Conservation (phyloP, 257 asterid species). For the Solanum pinnatisectum region DNA sequence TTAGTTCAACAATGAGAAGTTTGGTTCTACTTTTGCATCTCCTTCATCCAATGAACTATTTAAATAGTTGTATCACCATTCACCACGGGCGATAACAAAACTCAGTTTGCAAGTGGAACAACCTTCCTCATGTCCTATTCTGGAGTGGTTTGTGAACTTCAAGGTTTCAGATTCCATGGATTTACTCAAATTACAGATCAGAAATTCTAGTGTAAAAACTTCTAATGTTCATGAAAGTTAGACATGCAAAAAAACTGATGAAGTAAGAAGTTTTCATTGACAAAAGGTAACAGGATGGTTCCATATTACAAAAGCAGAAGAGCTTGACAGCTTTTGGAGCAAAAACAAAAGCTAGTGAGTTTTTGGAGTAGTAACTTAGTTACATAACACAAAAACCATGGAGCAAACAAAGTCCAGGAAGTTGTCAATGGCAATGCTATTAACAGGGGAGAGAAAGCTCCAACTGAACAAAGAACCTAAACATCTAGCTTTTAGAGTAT, state of each 20-base stretch:
- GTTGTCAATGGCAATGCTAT: background rate
- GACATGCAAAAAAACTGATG: too few relatives aligned
- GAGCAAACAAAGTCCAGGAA: background rate
- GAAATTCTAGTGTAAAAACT: constrained; percentile 7
- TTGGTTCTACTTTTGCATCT: background rate
- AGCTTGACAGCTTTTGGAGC: too few relatives aligned
- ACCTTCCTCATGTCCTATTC: background rate
- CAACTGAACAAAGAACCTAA: background rate
- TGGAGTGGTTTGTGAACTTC: background rate
- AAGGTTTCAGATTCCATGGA: constrained; percentile 1
- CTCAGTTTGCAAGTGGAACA: background rate
- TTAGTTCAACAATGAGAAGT: background rate
- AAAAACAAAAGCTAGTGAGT: too few relatives aligned
- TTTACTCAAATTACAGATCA: constrained; percentile 1
- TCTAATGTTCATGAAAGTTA: background rate
- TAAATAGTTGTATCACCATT: background rate
- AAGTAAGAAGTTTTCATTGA: too few relatives aligned
- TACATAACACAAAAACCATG: too few relatives aligned
- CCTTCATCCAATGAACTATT: background rate
- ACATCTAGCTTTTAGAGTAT: too few relatives aligned
- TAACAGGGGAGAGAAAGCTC: background rate
- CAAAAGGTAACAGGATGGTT: too few relatives aligned
- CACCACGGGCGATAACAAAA: background rate
- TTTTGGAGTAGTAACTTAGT: too few relatives aligned
- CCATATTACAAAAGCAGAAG: too few relatives aligned